Percentiles rank a stretch among this genome's conserved stretches.
phyloP scores from a whole-genome alignment of 768 basidiomycete species.

The Chalciporus sphaerocephalus region DNA sequence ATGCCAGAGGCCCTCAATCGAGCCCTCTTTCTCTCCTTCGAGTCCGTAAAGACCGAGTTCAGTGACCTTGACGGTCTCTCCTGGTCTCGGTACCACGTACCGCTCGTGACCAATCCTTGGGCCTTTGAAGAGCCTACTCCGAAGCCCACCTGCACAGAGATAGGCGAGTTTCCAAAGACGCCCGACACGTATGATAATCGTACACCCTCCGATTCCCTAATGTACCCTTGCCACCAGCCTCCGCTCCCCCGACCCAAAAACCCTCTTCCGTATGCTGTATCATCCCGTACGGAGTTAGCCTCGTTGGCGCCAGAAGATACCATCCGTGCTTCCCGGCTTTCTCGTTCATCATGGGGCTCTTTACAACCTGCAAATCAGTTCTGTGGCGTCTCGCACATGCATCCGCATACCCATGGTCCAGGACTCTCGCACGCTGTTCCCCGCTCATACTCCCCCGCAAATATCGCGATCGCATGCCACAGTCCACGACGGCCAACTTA shows the following conservation, averaged over 20 bases:
- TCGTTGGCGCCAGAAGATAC: conserved; percentile 37
- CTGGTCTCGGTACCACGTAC: conserved; percentile 41
- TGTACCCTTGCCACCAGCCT: background rate
- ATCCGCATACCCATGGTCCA: conserved; percentile 5
- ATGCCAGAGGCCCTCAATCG: conserved; percentile 48
- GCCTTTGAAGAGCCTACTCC: conserved; percentile 29
- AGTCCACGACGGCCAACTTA: conserved; percentile 8
- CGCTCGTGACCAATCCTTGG: conserved; percentile 24
- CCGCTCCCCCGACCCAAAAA: conserved; percentile 2
- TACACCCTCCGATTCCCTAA: conserved; percentile 10
- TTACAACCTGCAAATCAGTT: conserved; percentile 26
- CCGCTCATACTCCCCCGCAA: conserved; percentile 8
- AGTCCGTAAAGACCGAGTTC: conserved; percentile 56
- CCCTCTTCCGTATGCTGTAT: conserved; percentile 27
- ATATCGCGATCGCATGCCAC: conserved; percentile 12
- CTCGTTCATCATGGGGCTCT: conserved; percentile 18
- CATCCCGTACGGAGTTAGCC: conserved; percentile 36
- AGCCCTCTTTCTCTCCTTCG: conserved; percentile 40
- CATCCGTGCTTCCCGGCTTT: conserved; percentile 33
- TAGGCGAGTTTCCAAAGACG: conserved; percentile 12
- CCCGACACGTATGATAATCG: conserved; percentile 8
- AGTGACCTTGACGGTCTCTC: conserved; percentile 56
- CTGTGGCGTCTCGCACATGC: conserved; percentile 10
- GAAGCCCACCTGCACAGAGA: conserved; percentile 19
- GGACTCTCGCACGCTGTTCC: conserved; percentile 5